Percentiles rank a stretch among this genome's conserved stretches.
Evolutionary conservation across 2,329 filamentous ascomycete genomes (phyloP).

Genomic region (Colletotrichum sublineola): DNA sequence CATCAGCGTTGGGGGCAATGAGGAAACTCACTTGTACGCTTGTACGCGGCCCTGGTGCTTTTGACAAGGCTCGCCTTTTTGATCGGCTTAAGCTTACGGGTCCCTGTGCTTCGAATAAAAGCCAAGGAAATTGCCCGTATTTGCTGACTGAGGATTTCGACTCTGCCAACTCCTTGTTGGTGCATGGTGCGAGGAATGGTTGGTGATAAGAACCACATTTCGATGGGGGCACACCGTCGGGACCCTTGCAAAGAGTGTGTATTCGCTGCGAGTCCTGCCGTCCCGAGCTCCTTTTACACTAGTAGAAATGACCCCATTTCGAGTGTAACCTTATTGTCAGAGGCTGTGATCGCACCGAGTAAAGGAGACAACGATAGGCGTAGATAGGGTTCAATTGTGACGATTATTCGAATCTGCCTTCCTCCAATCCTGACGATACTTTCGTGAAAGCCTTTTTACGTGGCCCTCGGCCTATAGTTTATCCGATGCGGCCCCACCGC

Average conservation of each 20-base stretch:
- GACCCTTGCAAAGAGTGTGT: constrained; percentile 12
- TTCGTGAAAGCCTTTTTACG: too few relatives aligned
- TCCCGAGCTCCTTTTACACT: neutral
- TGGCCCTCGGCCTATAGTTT: too few relatives aligned
- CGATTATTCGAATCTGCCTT: too few relatives aligned
- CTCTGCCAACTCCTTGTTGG: neutral
- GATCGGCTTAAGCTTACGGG: constrained; percentile 32
- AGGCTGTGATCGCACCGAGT: too few relatives aligned
- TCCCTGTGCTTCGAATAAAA: constrained; percentile 14
- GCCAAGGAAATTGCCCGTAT: constrained; percentile 2
- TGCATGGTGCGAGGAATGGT: constrained; percentile 11
- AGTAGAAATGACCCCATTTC: constrained; percentile 13
- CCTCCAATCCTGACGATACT: too few relatives aligned
- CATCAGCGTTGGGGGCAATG: neutral
- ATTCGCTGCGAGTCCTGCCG: constrained; percentile 11
- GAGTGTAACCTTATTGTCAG: constrained; percentile 31
- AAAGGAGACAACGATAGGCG: too few relatives aligned
- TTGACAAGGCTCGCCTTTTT: constrained; percentile 16
- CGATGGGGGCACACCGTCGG: constrained; percentile 26
- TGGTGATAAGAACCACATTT: constrained; percentile 7
- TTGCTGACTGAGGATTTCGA: neutral
- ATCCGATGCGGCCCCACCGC: too few relatives aligned
- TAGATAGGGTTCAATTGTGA: too few relatives aligned
- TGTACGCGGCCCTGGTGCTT: neutral
- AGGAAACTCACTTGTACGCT: neutral